phyloP scores from a whole-genome alignment of 805 yeast genomes.

The Pichia insulana region DNA sequence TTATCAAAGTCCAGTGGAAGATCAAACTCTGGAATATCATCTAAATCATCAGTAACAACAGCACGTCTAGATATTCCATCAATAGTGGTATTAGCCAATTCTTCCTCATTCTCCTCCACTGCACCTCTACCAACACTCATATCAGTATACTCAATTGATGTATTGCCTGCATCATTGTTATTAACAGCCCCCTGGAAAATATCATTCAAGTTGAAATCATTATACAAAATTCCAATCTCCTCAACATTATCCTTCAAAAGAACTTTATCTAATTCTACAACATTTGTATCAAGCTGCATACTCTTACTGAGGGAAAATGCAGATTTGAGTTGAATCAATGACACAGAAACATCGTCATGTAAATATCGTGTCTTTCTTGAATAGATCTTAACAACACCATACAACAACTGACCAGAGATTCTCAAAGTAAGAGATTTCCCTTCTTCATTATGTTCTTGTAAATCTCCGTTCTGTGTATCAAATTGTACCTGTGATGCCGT shows the following conservation, averaged over 20 bases:
- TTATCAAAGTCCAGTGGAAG: slow-evolving; percentile 29
- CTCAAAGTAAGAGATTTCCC: slow-evolving; percentile 59
- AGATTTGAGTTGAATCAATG: slow-evolving; percentile 59
- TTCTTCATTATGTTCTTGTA: background rate
- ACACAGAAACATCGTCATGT: slow-evolving; percentile 75
- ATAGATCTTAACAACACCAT: slow-evolving; percentile 82
- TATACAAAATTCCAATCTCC: slow-evolving; percentile 61
- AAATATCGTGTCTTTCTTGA: slow-evolving; percentile 77
- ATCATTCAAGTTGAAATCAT: slow-evolving; percentile 34
- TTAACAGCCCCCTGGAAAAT: slow-evolving; percentile 12
- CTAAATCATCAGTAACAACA: slow-evolving; percentile 22
- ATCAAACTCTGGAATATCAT: slow-evolving; percentile 26
- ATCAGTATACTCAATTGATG: slow-evolving; percentile 5
- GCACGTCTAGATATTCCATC: slow-evolving; percentile 21
- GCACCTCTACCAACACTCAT: slow-evolving; percentile 7
- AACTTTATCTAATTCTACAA: slow-evolving; percentile 49
- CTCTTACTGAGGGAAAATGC: slow-evolving; percentile 34
- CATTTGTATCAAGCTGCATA: slow-evolving; percentile 42
- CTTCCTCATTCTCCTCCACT: slow-evolving; percentile 1
- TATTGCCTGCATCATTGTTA: background rate
- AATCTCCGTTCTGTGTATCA: background rate
- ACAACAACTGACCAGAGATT: slow-evolving; percentile 74
- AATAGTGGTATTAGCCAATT: slow-evolving; percentile 10
- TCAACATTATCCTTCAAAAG: slow-evolving; percentile 73
- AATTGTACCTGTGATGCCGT: slow-evolving; percentile 8